A percentile compares a stretch with the other conserved stretches of the same genome.
Conservation (phyloP, 2,329 filamentous ascomycete genomes). For the Verticillium alfalfae region DNA sequence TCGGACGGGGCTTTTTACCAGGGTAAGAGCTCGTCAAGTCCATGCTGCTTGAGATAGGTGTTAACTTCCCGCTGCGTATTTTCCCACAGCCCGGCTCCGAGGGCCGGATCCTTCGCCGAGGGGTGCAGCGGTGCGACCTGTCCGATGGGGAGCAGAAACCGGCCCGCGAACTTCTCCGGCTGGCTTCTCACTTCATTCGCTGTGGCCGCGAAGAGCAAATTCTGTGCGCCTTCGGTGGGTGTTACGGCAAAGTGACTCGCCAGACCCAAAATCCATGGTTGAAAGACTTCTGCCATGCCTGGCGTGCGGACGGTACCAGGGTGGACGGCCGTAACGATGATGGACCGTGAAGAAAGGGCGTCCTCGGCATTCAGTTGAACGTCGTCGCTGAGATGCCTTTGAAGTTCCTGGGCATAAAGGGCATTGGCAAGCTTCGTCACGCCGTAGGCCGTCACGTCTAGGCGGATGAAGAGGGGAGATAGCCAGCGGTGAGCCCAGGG, state of each 20-base stretch:
- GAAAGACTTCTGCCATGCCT: background rate
- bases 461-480: conserved; percentile 5
- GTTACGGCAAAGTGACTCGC: conserved; percentile 6
- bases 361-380: background rate
- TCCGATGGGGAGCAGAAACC: conserved; percentile 12
- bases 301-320: conserved; percentile 12
- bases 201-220: conserved; percentile 14
- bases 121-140: conserved; percentile 5
- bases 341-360: background rate
- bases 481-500: conserved; percentile 10
- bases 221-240: conserved; percentile 10
- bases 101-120: conserved; percentile 2
- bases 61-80: conserved; percentile 11
- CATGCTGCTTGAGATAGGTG: conserved; percentile 1
- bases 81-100: conserved; percentile 12
- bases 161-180: conserved; percentile 9
- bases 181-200: conserved; percentile 7
- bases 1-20: background rate
- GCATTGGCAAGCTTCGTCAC: conserved; percentile 16
- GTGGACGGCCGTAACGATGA: conserved; percentile 12
- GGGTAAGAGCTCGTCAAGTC: background rate
- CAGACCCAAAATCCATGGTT: background rate
- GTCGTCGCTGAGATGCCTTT: conserved; percentile 10
- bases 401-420: conserved; percentile 16
- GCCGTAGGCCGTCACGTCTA: conserved; percentile 17